phyloP scores from a whole-genome alignment of 2,329 filamentous ascomycete species.

The Fusarium sp. region DNA sequence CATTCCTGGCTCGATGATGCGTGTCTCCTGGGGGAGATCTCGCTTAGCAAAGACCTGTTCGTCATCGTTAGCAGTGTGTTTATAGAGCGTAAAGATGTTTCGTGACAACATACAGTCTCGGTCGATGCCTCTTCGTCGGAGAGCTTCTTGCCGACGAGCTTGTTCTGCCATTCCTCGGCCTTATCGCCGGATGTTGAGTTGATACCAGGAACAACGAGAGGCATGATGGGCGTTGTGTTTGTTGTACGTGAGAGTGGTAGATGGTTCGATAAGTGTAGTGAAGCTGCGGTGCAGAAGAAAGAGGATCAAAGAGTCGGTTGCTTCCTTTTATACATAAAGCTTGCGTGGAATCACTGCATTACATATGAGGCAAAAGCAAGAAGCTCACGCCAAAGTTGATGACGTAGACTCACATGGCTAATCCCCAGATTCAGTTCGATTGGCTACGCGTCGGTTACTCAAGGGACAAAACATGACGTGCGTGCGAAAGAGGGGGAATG shows the following conservation, averaged over 20 bases:
- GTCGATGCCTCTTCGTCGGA: conserved; percentile 58
- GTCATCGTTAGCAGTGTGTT: neutral
- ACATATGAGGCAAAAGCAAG: conserved; percentile 13
- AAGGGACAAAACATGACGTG: conserved; percentile 32
- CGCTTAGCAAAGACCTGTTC: conserved; percentile 67
- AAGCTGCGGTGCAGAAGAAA: neutral
- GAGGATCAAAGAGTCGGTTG: neutral
- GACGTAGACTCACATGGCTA: conserved; percentile 44
- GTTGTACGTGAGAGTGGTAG: neutral
- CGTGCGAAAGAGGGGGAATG: neutral
- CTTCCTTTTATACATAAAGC: conserved; percentile 25
- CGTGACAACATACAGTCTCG: conserved; percentile 59
- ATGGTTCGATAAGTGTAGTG: neutral
- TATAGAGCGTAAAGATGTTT: fast-evolving
- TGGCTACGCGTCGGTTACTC: conserved; percentile 27
- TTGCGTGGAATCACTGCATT: conserved; percentile 9
- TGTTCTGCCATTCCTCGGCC: conserved; percentile 69
- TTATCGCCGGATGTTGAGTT: conserved; percentile 58
- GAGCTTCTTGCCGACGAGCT: conserved; percentile 72
- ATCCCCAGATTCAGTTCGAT: conserved; percentile 24
- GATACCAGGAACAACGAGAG: conserved; percentile 71
- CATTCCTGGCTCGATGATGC: conserved; percentile 66
- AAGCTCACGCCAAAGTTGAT: conserved; percentile 32
- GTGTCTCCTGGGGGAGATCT: conserved; percentile 66
- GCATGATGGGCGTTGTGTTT: conserved; percentile 58